These are phyloP conservation scores for Globisporangium iwayamae DNA, from an alignment of 352 stramenopile species.

Conservation along the genomic window DNA sequence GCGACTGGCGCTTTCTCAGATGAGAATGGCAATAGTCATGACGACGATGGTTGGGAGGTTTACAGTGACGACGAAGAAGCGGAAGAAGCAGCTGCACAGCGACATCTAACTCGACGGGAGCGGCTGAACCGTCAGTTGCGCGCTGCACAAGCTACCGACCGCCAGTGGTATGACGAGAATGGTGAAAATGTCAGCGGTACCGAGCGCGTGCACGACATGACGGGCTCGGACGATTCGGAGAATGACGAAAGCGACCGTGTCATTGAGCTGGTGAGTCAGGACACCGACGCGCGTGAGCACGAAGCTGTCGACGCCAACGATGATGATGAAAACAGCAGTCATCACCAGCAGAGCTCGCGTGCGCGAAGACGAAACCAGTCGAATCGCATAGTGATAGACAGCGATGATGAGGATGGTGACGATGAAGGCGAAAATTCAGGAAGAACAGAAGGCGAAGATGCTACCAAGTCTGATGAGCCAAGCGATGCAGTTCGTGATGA, in stretches of 20 bases:
- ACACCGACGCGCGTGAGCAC: conserved; percentile 4
- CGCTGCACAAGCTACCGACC: not conserved
- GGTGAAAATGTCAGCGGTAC: not conserved
- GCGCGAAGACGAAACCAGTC: conserved; percentile 8
- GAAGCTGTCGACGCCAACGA: not conserved
- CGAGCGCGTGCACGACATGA: conserved; percentile 10
- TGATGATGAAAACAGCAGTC: not conserved
- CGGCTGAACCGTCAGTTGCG: not conserved
- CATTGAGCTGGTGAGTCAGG: conserved; percentile 15
- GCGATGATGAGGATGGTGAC: conserved; percentile 37
- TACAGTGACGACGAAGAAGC: conserved; percentile 36
- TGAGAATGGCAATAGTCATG: conserved; percentile 14
- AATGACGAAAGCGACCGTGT: not conserved
- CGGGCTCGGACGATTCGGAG: conserved; percentile 2
- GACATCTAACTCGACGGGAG: not conserved
- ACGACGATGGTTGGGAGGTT: conserved; percentile 17
- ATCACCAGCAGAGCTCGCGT: not conserved
- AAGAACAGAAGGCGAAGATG: conserved; percentile 11
- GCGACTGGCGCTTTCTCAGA: conserved; percentile 27
- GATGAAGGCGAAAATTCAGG: conserved; percentile 4
- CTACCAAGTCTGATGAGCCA: conserved; percentile 4
- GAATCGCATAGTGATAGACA: conserved; percentile 21
- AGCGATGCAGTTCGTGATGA: not conserved
- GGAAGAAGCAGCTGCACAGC: conserved; percentile 23
- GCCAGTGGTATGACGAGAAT: conserved; percentile 4